These are phyloP conservation scores for Strigomonas galati DNA, from an alignment of 208 protist genomes.

Conservation along the genomic window DNA sequence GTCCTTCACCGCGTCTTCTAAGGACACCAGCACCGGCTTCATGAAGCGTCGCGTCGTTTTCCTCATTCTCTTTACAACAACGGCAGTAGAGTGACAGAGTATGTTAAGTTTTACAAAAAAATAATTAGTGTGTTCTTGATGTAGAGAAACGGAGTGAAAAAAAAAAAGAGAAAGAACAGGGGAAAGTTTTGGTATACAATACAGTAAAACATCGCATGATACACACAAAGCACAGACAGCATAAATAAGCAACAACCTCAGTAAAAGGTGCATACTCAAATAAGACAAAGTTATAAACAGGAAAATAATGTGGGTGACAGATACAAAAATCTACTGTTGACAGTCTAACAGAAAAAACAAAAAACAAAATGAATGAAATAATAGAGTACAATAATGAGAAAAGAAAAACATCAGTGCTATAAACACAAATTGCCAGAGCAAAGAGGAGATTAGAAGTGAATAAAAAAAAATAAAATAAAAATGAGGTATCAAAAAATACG, in stretches of 20 bases:
- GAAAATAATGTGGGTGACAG: background rate
- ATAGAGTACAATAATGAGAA: constrained; percentile 6
- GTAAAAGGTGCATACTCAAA: background rate
- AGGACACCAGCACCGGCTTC: constrained; percentile 27
- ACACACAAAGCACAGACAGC: background rate
- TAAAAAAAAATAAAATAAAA: constrained; percentile 1
- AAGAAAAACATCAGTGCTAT: background rate
- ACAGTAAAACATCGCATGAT: background rate
- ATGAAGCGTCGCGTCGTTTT: constrained; percentile 4
- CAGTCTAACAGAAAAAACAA: background rate
- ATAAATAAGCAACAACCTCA: background rate
- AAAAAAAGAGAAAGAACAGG: background rate
- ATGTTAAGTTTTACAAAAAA: too few relatives aligned
- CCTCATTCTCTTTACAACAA: constrained; percentile 12
- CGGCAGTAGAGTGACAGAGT: too few relatives aligned
- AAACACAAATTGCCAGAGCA: background rate
- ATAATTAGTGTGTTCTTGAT: too few relatives aligned
- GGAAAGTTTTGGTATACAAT: background rate
- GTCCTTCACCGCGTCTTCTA: constrained; percentile 53
- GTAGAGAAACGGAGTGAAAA: too few relatives aligned
- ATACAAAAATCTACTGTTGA: background rate
- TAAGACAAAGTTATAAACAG: background rate
- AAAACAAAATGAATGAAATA: background rate
- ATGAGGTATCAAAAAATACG: background rate
- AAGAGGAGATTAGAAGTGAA: too few relatives aligned